Percentiles rank a stretch among this genome's conserved stretches.
phyloP scores from a whole-genome alignment of 83 land plant species.

The Picea abies region DNA sequence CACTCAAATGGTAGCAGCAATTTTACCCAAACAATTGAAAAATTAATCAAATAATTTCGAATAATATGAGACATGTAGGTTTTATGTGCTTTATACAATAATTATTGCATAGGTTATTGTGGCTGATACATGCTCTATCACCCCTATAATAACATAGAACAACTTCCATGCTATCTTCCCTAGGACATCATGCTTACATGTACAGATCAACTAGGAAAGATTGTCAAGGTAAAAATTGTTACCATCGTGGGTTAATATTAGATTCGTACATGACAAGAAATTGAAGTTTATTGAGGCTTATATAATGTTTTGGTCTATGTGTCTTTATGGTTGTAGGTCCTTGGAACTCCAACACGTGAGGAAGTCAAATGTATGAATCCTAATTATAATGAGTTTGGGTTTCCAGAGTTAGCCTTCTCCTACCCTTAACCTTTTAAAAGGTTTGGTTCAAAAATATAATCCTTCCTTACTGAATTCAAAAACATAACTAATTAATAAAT shows the following conservation, averaged over 20 bases:
- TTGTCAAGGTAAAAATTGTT: constrained; percentile 54
- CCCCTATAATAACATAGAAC: no score
- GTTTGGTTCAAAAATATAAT: no score
- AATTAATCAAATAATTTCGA: no score
- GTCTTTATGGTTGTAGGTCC: constrained; percentile 38
- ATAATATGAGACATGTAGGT: no score
- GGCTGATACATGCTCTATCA: no score
- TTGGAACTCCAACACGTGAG: constrained; percentile 83
- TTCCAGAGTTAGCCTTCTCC: constrained; percentile 41
- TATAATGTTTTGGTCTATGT: not conserved
- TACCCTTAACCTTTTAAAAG: no score
- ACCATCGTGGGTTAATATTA: not conserved
- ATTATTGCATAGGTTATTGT: no score
- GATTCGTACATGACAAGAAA: not conserved
- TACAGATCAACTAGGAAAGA: constrained; percentile 75
- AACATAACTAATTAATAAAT: no score
- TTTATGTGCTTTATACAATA: no score
- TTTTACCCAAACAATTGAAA: no score
- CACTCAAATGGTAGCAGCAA: no score
- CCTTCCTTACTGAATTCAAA: no score
- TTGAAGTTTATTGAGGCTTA: not conserved
- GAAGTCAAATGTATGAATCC: constrained; percentile 87
- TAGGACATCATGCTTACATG: not conserved
- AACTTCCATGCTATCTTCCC: not conserved
- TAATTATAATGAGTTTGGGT: constrained; percentile 69